These are phyloP conservation scores for Helichrysum umbraculigerum DNA, from an alignment of 129 eudicot genomes.

Conservation along the genomic window DNA sequence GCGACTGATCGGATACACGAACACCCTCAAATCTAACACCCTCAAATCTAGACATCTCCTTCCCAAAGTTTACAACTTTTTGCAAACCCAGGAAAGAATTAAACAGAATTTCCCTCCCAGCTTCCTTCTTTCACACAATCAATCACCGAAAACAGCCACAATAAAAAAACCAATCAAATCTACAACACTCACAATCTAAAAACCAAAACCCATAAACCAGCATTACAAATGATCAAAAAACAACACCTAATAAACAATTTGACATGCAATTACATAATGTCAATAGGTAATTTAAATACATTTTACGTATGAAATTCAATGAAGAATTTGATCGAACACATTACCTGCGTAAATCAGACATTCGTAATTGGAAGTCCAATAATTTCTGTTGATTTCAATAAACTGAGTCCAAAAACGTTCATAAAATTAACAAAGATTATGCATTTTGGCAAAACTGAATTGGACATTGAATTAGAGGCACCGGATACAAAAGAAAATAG, in stretches of 20 bases:
- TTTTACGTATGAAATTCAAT: not conserved
- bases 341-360: conserved; percentile 27
- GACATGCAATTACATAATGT: conserved; percentile 1
- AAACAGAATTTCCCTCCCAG: conserved; percentile 3
- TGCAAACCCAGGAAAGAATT: conserved; percentile 45
- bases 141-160: conserved; percentile 22
- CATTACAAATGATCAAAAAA: conserved; percentile 20
- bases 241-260: conserved; percentile 7
- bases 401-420: conserved; percentile 17
- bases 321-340: conserved; percentile 20
- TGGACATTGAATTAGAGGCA: conserved; percentile 15
- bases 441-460: conserved; percentile 12
- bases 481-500: not conserved
- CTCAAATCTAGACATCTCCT: conserved; percentile 75
- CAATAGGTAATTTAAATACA: not conserved
- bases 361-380: conserved; percentile 18
- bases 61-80: conserved; percentile 44
- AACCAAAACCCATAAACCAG: conserved; percentile 17
- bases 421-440: conserved; percentile 13
- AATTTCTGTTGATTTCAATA: conserved; percentile 9
- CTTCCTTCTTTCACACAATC: conserved; percentile 20
- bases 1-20: conserved; percentile 80
- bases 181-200: conserved; percentile 18
- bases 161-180: conserved; percentile 22
- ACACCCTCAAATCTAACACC: conserved; percentile 83